These are phyloP conservation scores for Microdochium paspali DNA, from an alignment of 2,329 filamentous ascomycete species.

Conservation along the genomic window DNA sequence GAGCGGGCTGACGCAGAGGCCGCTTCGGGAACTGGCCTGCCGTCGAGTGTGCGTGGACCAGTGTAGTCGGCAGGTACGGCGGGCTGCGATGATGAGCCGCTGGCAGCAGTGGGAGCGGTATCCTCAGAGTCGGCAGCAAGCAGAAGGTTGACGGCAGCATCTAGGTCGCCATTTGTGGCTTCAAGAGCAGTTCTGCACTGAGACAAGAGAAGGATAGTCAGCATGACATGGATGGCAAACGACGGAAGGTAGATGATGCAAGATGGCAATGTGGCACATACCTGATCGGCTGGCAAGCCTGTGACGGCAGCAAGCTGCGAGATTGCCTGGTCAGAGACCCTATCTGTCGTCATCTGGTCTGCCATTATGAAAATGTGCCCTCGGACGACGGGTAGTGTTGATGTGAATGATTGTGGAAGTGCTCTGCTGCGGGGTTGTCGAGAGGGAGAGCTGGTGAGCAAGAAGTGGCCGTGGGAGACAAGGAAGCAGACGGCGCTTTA, in stretches of 20 bases:
- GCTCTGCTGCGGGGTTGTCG: not conserved
- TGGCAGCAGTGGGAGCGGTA: slow-evolving; percentile 23
- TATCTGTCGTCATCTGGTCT: not conserved
- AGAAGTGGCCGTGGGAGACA: too few relatives aligned
- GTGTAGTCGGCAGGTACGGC: slow-evolving; percentile 33
- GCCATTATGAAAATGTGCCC: not conserved
- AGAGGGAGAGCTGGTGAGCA: not conserved
- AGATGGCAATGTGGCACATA: slow-evolving; percentile 16
- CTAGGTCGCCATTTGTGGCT: slow-evolving; percentile 57
- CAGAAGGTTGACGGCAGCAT: slow-evolving; percentile 51
- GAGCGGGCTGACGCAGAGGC: slow-evolving; percentile 22
- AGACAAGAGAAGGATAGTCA: slow-evolving; percentile 1
- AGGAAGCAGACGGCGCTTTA: too few relatives aligned
- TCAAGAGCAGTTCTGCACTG: slow-evolving; percentile 61
- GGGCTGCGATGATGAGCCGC: slow-evolving; percentile 13
- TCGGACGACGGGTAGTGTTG: too few relatives aligned
- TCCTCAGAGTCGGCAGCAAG: slow-evolving; percentile 48
- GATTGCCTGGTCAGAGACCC: not conserved
- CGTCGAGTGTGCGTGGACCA: slow-evolving; percentile 53
- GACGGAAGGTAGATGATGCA: too few relatives aligned
- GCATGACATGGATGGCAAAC: too few relatives aligned
- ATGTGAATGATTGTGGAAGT: not conserved
- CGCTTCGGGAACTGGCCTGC: slow-evolving; percentile 43
- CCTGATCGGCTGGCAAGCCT: slow-evolving; percentile 36
- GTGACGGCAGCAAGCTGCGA: slow-evolving; percentile 46